Evolutionary conservation across 2,329 filamentous ascomycete species (phyloP).

Genomic region (Cercospora sp.): DNA sequence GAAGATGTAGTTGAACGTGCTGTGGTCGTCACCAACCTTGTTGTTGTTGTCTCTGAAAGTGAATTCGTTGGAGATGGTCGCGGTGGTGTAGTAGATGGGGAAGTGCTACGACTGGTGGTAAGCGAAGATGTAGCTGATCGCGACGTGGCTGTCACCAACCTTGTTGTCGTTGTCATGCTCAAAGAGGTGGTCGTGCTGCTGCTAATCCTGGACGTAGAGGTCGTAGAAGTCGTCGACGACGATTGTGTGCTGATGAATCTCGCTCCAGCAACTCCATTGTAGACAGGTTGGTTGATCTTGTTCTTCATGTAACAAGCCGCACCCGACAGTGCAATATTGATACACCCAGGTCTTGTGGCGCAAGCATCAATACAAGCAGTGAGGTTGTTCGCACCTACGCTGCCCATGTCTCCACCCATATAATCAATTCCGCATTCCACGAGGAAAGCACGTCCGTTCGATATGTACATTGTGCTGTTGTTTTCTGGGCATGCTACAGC

Average conservation of each 20-base stretch:
- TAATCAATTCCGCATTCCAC: constrained; percentile 39
- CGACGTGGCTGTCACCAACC: not conserved
- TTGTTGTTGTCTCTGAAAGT: constrained; percentile 2
- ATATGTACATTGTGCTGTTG: constrained; percentile 26
- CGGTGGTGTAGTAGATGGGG: not conserved
- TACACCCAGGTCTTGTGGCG: constrained; percentile 34
- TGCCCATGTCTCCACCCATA: constrained; percentile 34
- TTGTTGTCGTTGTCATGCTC: not conserved
- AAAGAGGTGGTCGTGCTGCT: not conserved
- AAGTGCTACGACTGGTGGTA: not conserved
- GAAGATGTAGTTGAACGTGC: not conserved
- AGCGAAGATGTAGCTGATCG: constrained; percentile 4
- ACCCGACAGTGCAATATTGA: constrained; percentile 38
- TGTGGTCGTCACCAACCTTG: not conserved
- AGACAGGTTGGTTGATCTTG: constrained; percentile 27
- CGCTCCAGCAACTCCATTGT: constrained; percentile 33
- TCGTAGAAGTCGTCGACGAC: not conserved
- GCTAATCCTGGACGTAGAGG: not conserved
- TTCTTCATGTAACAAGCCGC: constrained; percentile 39
- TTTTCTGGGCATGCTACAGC: constrained; percentile 26
- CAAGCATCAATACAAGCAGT: constrained; percentile 37
- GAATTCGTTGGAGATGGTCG: not conserved
- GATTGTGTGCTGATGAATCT: constrained; percentile 22
- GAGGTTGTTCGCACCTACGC: constrained; percentile 29
- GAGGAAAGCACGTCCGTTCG: constrained; percentile 25